Conservation (phyloP, 192 early-diverging fungal genomes). For the Geosiphon pyriformis region DNA sequence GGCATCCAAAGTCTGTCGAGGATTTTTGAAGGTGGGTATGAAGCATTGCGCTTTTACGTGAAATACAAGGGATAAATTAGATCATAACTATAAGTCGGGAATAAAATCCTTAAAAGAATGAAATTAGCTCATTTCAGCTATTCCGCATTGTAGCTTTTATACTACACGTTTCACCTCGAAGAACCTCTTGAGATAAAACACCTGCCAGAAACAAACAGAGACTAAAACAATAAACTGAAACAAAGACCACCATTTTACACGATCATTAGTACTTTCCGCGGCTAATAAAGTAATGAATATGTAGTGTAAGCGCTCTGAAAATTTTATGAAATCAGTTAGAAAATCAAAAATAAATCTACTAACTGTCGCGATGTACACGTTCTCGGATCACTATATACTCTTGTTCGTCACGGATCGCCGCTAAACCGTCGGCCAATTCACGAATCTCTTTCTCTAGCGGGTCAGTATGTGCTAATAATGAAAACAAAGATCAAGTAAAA, state of each 20-base stretch:
- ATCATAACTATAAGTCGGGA: too few relatives aligned
- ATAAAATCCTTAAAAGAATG: too few relatives aligned
- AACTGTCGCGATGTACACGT: slow-evolving; percentile 63
- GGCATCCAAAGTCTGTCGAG: too few relatives aligned
- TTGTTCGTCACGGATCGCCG: slow-evolving; percentile 64
- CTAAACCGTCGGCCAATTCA: slow-evolving; percentile 55
- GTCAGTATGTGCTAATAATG: slow-evolving; percentile 37
- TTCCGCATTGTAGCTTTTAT: too few relatives aligned
- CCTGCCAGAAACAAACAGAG: slow-evolving; percentile 65
- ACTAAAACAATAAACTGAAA: slow-evolving; percentile 57
- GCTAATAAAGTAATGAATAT: slow-evolving; percentile 38
- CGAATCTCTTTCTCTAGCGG: slow-evolving; percentile 61
- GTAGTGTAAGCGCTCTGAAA: neutral
- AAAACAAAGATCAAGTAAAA: slow-evolving; percentile 25
- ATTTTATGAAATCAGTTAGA: slow-evolving; percentile 9
- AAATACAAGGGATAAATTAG: too few relatives aligned
- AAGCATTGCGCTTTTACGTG: too few relatives aligned
- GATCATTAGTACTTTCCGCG: slow-evolving; percentile 71
- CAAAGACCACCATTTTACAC: slow-evolving; percentile 76
- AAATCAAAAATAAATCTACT: slow-evolving; percentile 26
- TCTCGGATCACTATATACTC: slow-evolving; percentile 62
- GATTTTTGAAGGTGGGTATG: too few relatives aligned
- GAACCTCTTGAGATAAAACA: slow-evolving; percentile 69
- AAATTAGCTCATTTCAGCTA: too few relatives aligned
- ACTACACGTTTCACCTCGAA: slow-evolving; percentile 67